A percentile compares a stretch with the other conserved stretches of the same genome.
Evolutionary conservation across 2,329 filamentous ascomycete species (phyloP).

Genomic region (Coniochaeta prunicola): DNA sequence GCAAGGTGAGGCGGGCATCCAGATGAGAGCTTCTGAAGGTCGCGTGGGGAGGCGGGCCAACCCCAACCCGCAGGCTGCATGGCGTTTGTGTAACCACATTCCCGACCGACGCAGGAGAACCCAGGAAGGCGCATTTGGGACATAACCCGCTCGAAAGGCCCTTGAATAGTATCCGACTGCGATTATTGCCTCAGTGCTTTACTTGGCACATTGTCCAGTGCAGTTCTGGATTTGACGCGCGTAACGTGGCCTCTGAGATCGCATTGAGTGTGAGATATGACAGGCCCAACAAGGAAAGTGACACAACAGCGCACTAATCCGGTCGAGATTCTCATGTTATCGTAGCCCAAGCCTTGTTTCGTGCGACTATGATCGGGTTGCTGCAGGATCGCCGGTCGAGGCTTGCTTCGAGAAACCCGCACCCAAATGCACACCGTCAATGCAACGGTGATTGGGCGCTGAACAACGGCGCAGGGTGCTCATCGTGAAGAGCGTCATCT

Average conservation of each 20-base stretch:
- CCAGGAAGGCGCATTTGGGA: background rate
- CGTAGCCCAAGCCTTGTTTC: background rate
- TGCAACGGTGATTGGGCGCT: background rate
- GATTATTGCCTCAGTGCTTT: background rate
- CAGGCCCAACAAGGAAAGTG: background rate
- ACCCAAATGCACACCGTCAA: background rate
- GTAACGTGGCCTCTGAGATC: background rate
- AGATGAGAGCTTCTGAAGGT: background rate
- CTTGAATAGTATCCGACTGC: background rate
- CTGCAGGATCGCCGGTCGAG: background rate
- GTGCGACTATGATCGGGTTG: background rate
- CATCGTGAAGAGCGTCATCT: background rate
- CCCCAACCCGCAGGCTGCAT: slow-evolving; percentile 16
- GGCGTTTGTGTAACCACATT: slow-evolving; percentile 14
- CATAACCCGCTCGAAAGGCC: background rate
- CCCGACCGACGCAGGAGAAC: background rate
- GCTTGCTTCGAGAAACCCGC: background rate
- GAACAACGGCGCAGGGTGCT: background rate
- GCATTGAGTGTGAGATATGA: background rate
- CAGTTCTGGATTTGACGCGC: too few species aligned
- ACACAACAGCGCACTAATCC: background rate
- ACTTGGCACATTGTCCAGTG: too few species aligned
- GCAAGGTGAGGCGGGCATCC: background rate
- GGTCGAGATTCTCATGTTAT: background rate
- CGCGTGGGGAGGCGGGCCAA: slow-evolving; percentile 3